These are phyloP conservation scores for Fraxinus floribunda DNA, from an alignment of 305 asterid genomes.

Conservation along the genomic window DNA sequence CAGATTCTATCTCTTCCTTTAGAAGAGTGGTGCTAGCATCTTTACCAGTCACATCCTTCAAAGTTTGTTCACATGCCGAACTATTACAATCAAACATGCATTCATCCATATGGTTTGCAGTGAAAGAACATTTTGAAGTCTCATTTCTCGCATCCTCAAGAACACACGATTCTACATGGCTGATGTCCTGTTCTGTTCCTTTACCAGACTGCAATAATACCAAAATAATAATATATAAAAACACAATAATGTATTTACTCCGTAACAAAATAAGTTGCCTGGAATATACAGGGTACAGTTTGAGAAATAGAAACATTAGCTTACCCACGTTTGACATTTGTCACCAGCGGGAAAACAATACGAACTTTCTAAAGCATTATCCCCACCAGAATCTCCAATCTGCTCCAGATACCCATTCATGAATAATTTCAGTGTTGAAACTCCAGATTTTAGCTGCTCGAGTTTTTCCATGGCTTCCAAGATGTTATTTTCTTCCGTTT, in stretches of 20 bases:
- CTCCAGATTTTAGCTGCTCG: constrained; percentile 55
- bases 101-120: constrained; percentile 18
- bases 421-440: constrained; percentile 57
- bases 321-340: constrained; percentile 54
- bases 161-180: constrained; percentile 29
- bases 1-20: constrained; percentile 71
- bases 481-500: constrained; percentile 46
- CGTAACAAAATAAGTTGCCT: constrained; percentile 19
- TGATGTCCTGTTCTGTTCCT: constrained; percentile 33
- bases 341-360: constrained; percentile 27
- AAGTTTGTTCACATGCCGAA: constrained; percentile 29
- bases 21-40: constrained; percentile 59
- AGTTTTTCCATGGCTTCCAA: constrained; percentile 62
- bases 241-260: background rate
- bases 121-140: constrained; percentile 13
- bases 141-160: constrained; percentile 29
- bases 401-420: constrained; percentile 45
- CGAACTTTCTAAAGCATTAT: constrained; percentile 24
- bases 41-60: constrained; percentile 40
- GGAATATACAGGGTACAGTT: constrained; percentile 10
- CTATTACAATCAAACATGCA: constrained; percentile 19
- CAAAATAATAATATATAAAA: constrained; percentile 28
- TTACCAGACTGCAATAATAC: constrained; percentile 72
- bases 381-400: constrained; percentile 32
- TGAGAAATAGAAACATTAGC: constrained; percentile 24